Conservation (phyloP, 2,329 filamentous ascomycete species). For the Alternaria postmessia region DNA sequence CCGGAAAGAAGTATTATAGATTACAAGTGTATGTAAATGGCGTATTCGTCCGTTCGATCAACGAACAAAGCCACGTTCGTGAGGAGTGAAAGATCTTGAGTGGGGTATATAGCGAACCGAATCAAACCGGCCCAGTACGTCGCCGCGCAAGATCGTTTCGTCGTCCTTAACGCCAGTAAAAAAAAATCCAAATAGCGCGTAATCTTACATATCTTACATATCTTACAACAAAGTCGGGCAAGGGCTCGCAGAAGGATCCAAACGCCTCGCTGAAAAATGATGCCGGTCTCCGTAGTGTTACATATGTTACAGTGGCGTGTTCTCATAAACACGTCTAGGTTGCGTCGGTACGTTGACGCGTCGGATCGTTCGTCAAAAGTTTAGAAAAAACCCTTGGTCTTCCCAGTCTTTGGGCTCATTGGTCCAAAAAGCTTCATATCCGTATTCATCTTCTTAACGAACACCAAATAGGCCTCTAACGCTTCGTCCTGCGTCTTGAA, state of each 20-base stretch:
- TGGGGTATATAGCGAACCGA: constrained; percentile 18
- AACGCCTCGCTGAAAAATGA: constrained; percentile 3
- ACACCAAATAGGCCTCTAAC: constrained; percentile 36
- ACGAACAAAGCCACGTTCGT: constrained; percentile 3
- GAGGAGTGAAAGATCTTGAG: constrained; percentile 9
- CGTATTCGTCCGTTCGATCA: neutral
- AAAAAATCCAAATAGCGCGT: neutral
- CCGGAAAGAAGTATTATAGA: constrained; percentile 6
- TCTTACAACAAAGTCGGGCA: constrained; percentile 2
- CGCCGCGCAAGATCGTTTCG: constrained; percentile 8
- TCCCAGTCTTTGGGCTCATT: constrained; percentile 19
- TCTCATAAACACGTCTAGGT: constrained; percentile 7
- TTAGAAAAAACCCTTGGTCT: constrained; percentile 18
- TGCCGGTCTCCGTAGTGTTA: constrained; percentile 7
- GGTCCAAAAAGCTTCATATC: constrained; percentile 34
- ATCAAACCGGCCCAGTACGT: constrained; percentile 2
- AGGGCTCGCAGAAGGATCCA: neutral
- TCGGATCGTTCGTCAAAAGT: neutral
- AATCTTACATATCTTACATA: constrained; percentile 11
- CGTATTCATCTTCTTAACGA: constrained; percentile 34
- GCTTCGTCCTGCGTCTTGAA: constrained; percentile 32
- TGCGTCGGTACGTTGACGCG: neutral
- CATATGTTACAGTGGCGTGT: constrained; percentile 11
- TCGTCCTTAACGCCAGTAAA: neutral
- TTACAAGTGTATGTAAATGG: constrained; percentile 1